phyloP scores from a whole-genome alignment of 208 protist genomes.

The Angomonas deanei region DNA sequence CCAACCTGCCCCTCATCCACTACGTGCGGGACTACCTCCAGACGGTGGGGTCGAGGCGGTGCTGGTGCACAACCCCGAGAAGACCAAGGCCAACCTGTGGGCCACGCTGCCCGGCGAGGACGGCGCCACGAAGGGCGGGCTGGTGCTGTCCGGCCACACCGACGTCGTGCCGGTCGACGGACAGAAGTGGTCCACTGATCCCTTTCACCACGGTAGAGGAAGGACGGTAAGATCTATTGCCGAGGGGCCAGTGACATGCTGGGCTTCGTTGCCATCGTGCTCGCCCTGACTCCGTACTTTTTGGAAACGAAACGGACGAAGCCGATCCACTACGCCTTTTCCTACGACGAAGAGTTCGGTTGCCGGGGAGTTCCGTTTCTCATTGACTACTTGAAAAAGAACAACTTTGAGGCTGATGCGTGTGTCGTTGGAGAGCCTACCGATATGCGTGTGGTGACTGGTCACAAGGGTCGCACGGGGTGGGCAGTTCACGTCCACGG shows the following conservation, averaged over 20 bases:
- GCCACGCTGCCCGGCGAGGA: conserved; percentile 41
- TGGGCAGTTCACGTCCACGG: conserved; percentile 31
- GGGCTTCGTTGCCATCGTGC: conserved; percentile 32
- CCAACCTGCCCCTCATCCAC: conserved; percentile 45
- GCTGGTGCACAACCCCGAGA: conserved; percentile 30
- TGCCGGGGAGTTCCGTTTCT: background rate
- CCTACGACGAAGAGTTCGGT: conserved; percentile 23
- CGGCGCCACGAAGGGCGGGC: conserved; percentile 41
- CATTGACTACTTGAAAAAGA: background rate
- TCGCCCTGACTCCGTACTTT: conserved; percentile 27
- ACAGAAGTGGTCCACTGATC: conserved; percentile 59
- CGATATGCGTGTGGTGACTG: conserved; percentile 21
- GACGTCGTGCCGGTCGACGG: conserved; percentile 70
- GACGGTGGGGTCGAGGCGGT: conserved; percentile 25
- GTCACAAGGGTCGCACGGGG: conserved; percentile 22
- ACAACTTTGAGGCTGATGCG: conserved; percentile 27
- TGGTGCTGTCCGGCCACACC: conserved; percentile 54
- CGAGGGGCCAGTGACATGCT: conserved; percentile 42
- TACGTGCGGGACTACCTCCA: conserved; percentile 34
- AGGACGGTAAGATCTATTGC: conserved; percentile 7
- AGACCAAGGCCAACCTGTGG: conserved; percentile 48
- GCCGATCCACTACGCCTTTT: conserved; percentile 31
- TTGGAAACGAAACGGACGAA: conserved; percentile 21
- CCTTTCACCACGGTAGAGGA: too few relatives aligned
- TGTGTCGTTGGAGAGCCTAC: conserved; percentile 40